These are phyloP conservation scores for Leccinum fibrillosum DNA, from an alignment of 768 basidiomycete species.

Conservation along the genomic window DNA sequence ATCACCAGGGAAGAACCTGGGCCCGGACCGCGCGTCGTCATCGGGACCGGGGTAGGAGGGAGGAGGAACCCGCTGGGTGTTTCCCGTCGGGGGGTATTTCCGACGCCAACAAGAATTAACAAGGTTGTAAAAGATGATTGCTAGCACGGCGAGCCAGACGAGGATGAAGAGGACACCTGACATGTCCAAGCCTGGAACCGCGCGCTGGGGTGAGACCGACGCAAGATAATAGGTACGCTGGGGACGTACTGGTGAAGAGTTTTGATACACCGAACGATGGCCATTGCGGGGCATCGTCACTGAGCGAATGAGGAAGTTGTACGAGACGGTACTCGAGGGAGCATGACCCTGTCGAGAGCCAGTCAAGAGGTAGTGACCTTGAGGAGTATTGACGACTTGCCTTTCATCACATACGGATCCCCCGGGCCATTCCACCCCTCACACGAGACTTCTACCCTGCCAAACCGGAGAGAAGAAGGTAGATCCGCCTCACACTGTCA, in stretches of 20 bases:
- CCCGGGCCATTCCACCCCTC: constrained; percentile 87
- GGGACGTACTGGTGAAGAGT: constrained; percentile 23
- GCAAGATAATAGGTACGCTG: neutral
- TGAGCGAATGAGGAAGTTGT: constrained; percentile 48
- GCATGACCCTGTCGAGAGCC: constrained; percentile 64
- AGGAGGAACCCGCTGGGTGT: constrained; percentile 27
- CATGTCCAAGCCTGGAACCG: constrained; percentile 42
- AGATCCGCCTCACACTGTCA: constrained; percentile 87
- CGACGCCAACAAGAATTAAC: constrained; percentile 51
- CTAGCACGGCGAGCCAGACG: constrained; percentile 53
- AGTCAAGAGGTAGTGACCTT: neutral
- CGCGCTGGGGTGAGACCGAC: neutral
- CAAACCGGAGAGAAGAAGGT: constrained; percentile 78
- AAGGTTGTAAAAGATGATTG: constrained; percentile 55
- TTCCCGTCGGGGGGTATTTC: constrained; percentile 27
- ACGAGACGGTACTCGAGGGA: constrained; percentile 81
- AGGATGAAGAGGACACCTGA: constrained; percentile 50
- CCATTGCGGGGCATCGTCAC: constrained; percentile 13
- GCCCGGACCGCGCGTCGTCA: constrained; percentile 22
- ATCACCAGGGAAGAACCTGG: constrained; percentile 53
- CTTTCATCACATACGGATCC: constrained; percentile 83
- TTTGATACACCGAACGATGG: constrained; percentile 9
- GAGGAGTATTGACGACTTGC: constrained; percentile 35
- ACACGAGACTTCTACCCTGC: constrained; percentile 81
- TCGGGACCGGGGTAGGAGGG: constrained; percentile 31